Percentiles rank a stretch among this genome's conserved stretches.
phyloP scores from a whole-genome alignment of 345 rosid genomes.

The Ceriops tagal region DNA sequence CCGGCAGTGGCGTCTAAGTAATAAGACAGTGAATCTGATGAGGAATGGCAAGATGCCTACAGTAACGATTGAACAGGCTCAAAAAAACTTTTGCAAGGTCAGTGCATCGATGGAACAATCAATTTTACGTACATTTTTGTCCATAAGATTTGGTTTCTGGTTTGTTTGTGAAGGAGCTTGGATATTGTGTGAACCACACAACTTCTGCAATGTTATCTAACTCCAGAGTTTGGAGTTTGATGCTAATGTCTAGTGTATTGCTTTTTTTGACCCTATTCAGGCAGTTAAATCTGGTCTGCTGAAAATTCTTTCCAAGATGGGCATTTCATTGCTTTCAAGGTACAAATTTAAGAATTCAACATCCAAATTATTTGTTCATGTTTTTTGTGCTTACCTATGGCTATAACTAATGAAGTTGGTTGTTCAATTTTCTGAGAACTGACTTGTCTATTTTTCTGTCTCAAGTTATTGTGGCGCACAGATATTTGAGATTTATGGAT shows the following conservation, averaged over 20 bases:
- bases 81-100: constrained; percentile 84
- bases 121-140: too few relatives aligned
- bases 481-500: constrained; percentile 95
- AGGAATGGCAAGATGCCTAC: constrained; percentile 95
- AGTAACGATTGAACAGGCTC: constrained; percentile 97
- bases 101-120: constrained; percentile 11
- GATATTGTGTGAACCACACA: background rate
- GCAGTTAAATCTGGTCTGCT: constrained; percentile 92
- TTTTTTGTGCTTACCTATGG: background rate
- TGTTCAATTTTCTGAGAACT: constrained; percentile 11
- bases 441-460: constrained; percentile 27
- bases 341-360: constrained; percentile 23
- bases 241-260: constrained; percentile 14
- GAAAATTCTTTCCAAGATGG: constrained; percentile 97
- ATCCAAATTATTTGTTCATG: background rate
- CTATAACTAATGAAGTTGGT: background rate
- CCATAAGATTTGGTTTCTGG: background rate
- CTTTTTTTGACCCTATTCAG: constrained; percentile 42
- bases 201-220: background rate
- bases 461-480: constrained; percentile 98
- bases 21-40: constrained; percentile 87
- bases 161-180: constrained; percentile 3
- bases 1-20: constrained; percentile 96
- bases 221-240: background rate
- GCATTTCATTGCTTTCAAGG: constrained; percentile 97